phyloP scores from a whole-genome alignment of 306 rosid species.

The cucumber (Cucumis sativus) region DNA sequence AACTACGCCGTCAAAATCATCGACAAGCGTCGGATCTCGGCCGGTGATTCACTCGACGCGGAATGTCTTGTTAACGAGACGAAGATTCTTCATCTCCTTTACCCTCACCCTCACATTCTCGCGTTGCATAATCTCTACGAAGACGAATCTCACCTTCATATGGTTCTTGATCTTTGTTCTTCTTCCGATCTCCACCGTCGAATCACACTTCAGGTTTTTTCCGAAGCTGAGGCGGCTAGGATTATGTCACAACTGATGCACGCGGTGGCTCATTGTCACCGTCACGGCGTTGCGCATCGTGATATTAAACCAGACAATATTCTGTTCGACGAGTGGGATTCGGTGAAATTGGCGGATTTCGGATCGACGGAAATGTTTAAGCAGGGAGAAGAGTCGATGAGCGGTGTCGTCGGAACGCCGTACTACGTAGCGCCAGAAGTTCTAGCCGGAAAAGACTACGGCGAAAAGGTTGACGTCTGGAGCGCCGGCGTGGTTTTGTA shows the following conservation, averaged over 20 bases:
- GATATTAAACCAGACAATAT: slow-evolving; percentile 67
- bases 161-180: slow-evolving; percentile 50
- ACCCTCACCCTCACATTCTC: slow-evolving; percentile 42
- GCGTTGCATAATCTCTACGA: slow-evolving; percentile 33
- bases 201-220: neutral
- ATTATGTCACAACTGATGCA: slow-evolving; percentile 38
- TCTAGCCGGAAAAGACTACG: slow-evolving; percentile 34
- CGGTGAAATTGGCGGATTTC: slow-evolving; percentile 36
- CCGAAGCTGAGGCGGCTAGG: slow-evolving; percentile 33
- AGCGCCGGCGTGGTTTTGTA: slow-evolving; percentile 73
- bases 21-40: slow-evolving; percentile 25
- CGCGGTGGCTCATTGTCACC: slow-evolving; percentile 50
- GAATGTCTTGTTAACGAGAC: slow-evolving; percentile 46
- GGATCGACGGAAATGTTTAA: slow-evolving; percentile 53
- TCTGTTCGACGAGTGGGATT: slow-evolving; percentile 23
- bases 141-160: slow-evolving; percentile 41
- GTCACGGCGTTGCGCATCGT: slow-evolving; percentile 50
- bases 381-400: slow-evolving; percentile 30
- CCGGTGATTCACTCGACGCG: slow-evolving; percentile 43
- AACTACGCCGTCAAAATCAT: slow-evolving; percentile 45
- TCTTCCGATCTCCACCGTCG: slow-evolving; percentile 32
- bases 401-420: slow-evolving; percentile 57
- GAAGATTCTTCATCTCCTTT: slow-evolving; percentile 33
- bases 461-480: slow-evolving; percentile 68
- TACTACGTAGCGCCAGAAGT: slow-evolving; percentile 72